These are phyloP conservation scores for Lipomyces kockii DNA, from an alignment of 805 yeast species.

Conservation along the genomic window DNA sequence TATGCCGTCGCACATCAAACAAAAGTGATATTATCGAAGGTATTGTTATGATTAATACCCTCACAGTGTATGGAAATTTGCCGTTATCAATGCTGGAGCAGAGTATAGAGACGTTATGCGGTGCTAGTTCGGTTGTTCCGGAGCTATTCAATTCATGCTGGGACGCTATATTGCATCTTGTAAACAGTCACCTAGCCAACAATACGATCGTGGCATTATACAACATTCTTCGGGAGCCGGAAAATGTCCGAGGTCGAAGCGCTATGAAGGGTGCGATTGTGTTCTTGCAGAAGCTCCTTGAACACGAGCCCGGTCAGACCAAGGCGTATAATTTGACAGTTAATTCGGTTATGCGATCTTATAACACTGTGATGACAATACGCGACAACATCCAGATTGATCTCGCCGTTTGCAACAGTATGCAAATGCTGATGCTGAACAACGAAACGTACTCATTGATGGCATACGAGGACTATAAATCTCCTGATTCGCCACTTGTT, in stretches of 20 bases:
- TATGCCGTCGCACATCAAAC: conserved; percentile 51
- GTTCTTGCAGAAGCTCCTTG: conserved; percentile 42
- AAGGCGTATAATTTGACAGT: conserved; percentile 42
- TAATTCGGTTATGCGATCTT: conserved; percentile 46
- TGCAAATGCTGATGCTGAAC: conserved; percentile 50
- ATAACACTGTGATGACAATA: conserved; percentile 42
- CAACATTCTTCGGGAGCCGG: conserved; percentile 43
- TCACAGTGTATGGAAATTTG: conserved; percentile 53
- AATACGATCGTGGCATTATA: conserved; percentile 45
- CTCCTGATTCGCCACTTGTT: conserved; percentile 49
- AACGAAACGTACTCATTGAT: conserved; percentile 41
- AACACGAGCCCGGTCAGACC: conserved; percentile 41
- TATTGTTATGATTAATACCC: conserved; percentile 51
- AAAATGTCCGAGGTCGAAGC: conserved; percentile 40
- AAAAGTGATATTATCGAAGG: conserved; percentile 47
- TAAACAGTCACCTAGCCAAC: conserved; percentile 48
- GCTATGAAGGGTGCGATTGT: conserved; percentile 48
- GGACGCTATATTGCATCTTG: conserved; percentile 50
- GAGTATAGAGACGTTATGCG: conserved; percentile 54
- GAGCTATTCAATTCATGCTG: conserved; percentile 48
- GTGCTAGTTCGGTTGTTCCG: conserved; percentile 49
- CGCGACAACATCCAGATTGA: conserved; percentile 50
- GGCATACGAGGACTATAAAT: conserved; percentile 43
- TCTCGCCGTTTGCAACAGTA: conserved; percentile 49
- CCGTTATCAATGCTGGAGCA: conserved; percentile 50